Conservation (phyloP, 768 basidiomycete genomes). For the Agrocybe chaxingu region DNA sequence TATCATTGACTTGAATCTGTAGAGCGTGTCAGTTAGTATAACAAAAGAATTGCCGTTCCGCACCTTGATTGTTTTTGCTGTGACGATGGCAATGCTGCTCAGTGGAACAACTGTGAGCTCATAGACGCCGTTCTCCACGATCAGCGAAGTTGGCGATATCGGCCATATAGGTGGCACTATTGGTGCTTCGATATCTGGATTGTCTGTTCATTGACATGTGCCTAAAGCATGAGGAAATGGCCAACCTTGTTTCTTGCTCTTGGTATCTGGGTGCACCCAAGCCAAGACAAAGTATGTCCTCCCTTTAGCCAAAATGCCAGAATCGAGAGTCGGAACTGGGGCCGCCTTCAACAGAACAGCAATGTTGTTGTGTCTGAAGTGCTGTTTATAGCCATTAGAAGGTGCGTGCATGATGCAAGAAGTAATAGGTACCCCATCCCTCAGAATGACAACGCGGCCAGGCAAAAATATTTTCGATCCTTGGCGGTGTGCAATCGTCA, state of each 20-base stretch:
- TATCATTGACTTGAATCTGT: slow-evolving; percentile 68
- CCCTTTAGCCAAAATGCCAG: slow-evolving; percentile 43
- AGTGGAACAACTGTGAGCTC: slow-evolving; percentile 64
- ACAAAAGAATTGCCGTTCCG: slow-evolving; percentile 2
- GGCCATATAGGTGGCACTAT: slow-evolving; percentile 80
- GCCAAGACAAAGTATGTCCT: slow-evolving; percentile 70
- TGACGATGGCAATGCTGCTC: slow-evolving; percentile 74
- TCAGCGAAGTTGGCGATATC: slow-evolving; percentile 43
- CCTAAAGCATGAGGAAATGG: not conserved
- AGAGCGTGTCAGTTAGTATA: slow-evolving; percentile 2
- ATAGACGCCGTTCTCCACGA: slow-evolving; percentile 55
- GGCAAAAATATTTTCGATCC: slow-evolving; percentile 64
- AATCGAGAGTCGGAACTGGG: slow-evolving; percentile 40
- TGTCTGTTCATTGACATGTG: not conserved
- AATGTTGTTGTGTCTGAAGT: slow-evolving; percentile 66
- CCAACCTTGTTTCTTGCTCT: slow-evolving; percentile 51
- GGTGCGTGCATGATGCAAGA: not conserved
- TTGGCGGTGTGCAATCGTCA: slow-evolving; percentile 57
- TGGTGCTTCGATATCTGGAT: slow-evolving; percentile 55
- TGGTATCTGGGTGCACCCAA: slow-evolving; percentile 62
- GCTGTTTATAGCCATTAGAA: slow-evolving; percentile 39
- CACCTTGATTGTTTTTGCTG: slow-evolving; percentile 71
- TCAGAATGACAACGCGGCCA: slow-evolving; percentile 82
- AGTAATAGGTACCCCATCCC: slow-evolving; percentile 58
- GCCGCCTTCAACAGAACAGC: slow-evolving; percentile 72